Evolutionary conservation across 208 protist species (phyloP).

Genomic region (Wallacemonas sp.): DNA sequence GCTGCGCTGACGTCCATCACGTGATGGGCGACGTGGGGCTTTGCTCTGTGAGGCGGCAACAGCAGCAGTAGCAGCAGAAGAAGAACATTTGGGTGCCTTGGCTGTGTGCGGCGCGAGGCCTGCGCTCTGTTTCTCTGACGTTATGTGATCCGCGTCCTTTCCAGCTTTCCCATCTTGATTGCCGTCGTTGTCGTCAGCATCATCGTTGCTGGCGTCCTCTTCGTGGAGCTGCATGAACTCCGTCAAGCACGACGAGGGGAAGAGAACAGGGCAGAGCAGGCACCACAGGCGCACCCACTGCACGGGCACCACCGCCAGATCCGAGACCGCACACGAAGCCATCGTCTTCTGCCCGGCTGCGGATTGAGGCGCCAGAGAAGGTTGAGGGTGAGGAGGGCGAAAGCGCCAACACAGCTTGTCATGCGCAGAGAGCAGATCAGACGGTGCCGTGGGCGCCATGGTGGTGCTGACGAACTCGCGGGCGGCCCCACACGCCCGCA

Average conservation of each 20-base stretch:
- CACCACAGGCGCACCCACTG: constrained; percentile 59
- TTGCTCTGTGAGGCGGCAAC: too few relatives aligned
- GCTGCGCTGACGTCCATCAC: neutral
- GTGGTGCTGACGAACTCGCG: constrained; percentile 49
- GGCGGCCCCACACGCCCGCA: constrained; percentile 37
- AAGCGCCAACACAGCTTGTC: constrained; percentile 3
- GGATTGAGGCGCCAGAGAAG: neutral
- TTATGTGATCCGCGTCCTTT: neutral
- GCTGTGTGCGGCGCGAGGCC: too few relatives aligned
- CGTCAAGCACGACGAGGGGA: constrained; percentile 29
- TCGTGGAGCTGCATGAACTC: constrained; percentile 13
- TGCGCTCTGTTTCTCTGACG: too few relatives aligned
- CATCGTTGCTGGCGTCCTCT: neutral
- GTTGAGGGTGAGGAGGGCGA: neutral
- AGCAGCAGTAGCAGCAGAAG: too few relatives aligned
- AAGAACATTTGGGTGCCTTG: too few relatives aligned
- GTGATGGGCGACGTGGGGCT: too few relatives aligned
- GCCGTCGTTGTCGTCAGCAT: neutral
- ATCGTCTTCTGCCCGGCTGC: too few relatives aligned
- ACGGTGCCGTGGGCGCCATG: constrained; percentile 10
- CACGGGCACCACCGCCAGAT: constrained; percentile 41
- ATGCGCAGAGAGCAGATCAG: neutral
- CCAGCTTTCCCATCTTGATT: neutral
- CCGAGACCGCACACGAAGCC: too few relatives aligned
- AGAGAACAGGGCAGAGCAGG: constrained; percentile 46